Conservation (phyloP, 2,329 filamentous ascomycete species). For the Paraphoma sp. region DNA sequence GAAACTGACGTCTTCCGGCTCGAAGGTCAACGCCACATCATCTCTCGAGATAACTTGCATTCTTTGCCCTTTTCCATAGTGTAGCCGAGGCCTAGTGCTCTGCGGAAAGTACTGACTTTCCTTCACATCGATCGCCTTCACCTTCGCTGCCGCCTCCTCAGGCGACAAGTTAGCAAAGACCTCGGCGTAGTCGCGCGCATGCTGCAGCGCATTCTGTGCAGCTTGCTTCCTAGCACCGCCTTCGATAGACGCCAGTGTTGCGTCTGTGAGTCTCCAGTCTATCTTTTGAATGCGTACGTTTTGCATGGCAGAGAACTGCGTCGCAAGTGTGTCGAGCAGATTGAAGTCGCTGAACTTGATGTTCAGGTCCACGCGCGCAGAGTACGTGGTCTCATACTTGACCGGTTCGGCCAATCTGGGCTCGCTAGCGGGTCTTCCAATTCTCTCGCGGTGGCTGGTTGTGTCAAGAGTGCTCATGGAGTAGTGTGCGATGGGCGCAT, state of each 20-base stretch:
- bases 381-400: slow-evolving; percentile 8
- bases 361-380: slow-evolving; percentile 9
- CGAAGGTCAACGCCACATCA: slow-evolving; percentile 8
- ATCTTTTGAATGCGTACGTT: slow-evolving; percentile 11
- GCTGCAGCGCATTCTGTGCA: slow-evolving; percentile 10
- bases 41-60: not conserved
- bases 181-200: slow-evolving; percentile 14
- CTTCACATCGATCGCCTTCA: slow-evolving; percentile 8
- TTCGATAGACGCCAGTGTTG: slow-evolving; percentile 4
- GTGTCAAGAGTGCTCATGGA: slow-evolving; percentile 18
- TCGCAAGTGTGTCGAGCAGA: slow-evolving; percentile 13
- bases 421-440: not conserved
- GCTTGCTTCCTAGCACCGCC: slow-evolving; percentile 8
- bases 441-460: slow-evolving; percentile 1
- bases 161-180: slow-evolving; percentile 8
- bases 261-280: slow-evolving; percentile 14
- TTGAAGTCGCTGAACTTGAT: slow-evolving; percentile 20
- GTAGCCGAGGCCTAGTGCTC: slow-evolving; percentile 15
- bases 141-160: slow-evolving; percentile 7
- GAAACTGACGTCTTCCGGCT: slow-evolving; percentile 16
- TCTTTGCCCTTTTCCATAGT: slow-evolving; percentile 9
- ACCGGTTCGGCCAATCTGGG: not conserved
- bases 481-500: slow-evolving; percentile 18
- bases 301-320: slow-evolving; percentile 14
- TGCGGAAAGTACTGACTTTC: slow-evolving; percentile 8